Percentiles rank a stretch among this genome's conserved stretches.
Conservation (phyloP, 2,329 filamentous ascomycete genomes). For the Cladosporium colombiae region DNA sequence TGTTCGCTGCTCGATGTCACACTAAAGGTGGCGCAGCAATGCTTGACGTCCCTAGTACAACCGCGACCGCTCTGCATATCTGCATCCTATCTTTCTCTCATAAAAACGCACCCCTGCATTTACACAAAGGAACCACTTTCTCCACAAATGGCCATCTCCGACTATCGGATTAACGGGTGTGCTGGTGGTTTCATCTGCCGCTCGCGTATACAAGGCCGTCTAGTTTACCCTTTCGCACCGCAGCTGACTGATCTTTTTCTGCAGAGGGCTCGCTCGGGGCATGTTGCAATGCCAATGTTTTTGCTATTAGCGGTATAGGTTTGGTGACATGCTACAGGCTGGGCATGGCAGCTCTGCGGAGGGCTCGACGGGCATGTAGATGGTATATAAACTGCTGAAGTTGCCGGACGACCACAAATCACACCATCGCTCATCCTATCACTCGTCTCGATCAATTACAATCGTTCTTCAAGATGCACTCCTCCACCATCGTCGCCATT, state of each 20-base stretch:
- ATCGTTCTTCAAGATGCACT: slow-evolving; percentile 11
- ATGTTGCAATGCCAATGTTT: slow-evolving; percentile 1
- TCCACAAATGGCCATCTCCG: slow-evolving; percentile 2
- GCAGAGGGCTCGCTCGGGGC: not conserved
- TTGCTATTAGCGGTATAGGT: not conserved
- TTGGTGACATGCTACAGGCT: not conserved
- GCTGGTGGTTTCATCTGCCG: slow-evolving; percentile 8
- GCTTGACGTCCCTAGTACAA: not conserved
- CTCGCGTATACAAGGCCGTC: not conserved
- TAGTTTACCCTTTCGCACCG: not conserved
- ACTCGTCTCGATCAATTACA: not conserved
- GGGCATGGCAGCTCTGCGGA: not conserved
- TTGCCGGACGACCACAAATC: not conserved
- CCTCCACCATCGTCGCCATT: slow-evolving; percentile 21
- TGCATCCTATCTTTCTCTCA: not conserved
- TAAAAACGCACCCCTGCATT: not conserved
- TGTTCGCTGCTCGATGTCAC: not conserved
- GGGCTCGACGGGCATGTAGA: not conserved
- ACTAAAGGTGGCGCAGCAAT: slow-evolving; percentile 12
- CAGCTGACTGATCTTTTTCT: not conserved
- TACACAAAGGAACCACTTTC: not conserved
- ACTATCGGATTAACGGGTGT: not conserved
- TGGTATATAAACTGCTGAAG: not conserved
- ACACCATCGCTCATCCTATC: not conserved
- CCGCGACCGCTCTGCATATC: not conserved